Evolutionary conservation across 371 early-diverging fungal genomes (phyloP), one percentile per base, ranked within the genome.

Genomic region (Mortierella sp.): DNA sequence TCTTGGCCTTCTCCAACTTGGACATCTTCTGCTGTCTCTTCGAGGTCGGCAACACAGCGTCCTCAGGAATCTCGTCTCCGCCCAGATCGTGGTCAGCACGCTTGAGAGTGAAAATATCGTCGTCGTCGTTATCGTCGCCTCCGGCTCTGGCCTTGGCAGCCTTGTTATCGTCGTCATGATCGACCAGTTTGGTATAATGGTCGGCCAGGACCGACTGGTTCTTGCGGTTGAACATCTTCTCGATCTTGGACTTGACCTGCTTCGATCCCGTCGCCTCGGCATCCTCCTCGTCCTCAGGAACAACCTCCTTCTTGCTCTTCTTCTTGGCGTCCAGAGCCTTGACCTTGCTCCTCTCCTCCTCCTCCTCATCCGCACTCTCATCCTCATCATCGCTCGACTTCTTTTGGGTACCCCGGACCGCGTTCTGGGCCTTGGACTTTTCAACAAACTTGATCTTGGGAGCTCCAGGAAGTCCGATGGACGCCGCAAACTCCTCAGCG

Each of bases 381-480:
- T 76, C 89, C 38, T 86, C 88, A 32, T 89, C 88, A 10, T 78
- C 83, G 41, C 71, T 74, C 70, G 89, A 65, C 81, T 84, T 72
- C 55, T 89, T 89, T 43, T 88, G 84, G 72, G 79, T 87, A 72
- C 91, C 91, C 46, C 92, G 90, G 43, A 89, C 88, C 55, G 88
- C 89, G 83, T 95, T 95, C 87, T 94, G 93, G 44, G 88, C 89
- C 16, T 89, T 87, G 46, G 89, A 88, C 75, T 94, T 81, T 78
- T 76, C 77, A 24, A 97, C 88, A 89, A 98, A 98, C 88, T 96
- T 97, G 87, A 99, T 96, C 88, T 95, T 94, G 55, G 99, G 99
- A 24, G 97, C 94, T 83, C 98, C 98, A 4, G 97, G 97, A 76
- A 99, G 91, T 29, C 99, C 99, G 72, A 98, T 87, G 0, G 97